phyloP scores from a whole-genome alignment of 305 asterid genomes.

The Fraxinus paxiana region DNA sequence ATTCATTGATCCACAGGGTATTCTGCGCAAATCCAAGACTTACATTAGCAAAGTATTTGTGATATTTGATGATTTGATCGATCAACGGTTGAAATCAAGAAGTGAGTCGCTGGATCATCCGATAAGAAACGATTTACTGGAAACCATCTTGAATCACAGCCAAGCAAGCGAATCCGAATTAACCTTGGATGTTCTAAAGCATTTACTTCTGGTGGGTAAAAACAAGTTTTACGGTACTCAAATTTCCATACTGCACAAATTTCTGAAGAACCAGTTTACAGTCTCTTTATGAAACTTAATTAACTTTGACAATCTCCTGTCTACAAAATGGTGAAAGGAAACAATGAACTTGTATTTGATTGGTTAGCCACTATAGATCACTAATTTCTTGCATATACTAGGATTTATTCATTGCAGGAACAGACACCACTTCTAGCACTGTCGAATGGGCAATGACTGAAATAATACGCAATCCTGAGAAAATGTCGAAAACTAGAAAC shows the following conservation, averaged over 20 bases:
- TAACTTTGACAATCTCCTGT: background rate
- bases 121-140: background rate
- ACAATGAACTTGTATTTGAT: background rate
- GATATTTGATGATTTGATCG: background rate
- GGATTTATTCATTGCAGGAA: background rate
- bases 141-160: background rate
- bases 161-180: background rate
- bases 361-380: background rate
- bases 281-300: too few relatives aligned
- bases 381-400: background rate
- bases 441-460: slow-evolving; percentile 16
- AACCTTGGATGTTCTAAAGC: background rate
- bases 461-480: background rate
- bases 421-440: slow-evolving; percentile 9
- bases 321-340: background rate
- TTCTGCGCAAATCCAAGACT: background rate
- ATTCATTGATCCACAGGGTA: slow-evolving; percentile 10
- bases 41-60: background rate
- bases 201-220: background rate
- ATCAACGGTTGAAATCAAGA: background rate
- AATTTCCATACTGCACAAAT: background rate
- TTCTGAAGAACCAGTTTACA: background rate
- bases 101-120: background rate
- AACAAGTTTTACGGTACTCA: background rate
- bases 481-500: background rate